Conservation (phyloP, 768 basidiomycete genomes). For the Lactarius deliciosus region DNA sequence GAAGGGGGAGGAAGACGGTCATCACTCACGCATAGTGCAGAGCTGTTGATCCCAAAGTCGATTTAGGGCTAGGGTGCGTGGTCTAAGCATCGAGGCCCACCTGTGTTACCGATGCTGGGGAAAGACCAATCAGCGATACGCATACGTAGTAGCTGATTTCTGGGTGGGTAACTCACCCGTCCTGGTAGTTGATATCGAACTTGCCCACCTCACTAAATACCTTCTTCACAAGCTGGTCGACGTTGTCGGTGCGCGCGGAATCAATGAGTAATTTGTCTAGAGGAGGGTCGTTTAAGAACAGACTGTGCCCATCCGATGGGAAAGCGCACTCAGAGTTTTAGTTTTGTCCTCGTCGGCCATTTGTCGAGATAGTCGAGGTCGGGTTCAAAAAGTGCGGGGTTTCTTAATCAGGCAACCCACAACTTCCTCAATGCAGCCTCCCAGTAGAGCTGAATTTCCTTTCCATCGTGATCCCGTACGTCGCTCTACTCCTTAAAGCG, state of each 20-base stretch:
- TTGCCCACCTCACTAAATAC: conserved; percentile 51
- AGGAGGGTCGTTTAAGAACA: not conserved
- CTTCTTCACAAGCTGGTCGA: conserved; percentile 56
- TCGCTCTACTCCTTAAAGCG: not conserved
- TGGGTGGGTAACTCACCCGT: conserved; percentile 55
- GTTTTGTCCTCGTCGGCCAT: conserved; percentile 17
- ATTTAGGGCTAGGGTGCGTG: conserved; percentile 1
- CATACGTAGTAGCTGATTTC: not conserved
- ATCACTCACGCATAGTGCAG: conserved; percentile 68
- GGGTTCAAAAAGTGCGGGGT: not conserved
- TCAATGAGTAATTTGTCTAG: conserved; percentile 71
- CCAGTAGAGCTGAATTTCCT: not conserved
- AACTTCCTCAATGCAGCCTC: conserved; percentile 3
- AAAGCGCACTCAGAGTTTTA: not conserved
- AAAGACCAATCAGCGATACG: not conserved
- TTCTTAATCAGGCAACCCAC: not conserved
- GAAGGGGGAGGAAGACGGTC: conserved; percentile 6
- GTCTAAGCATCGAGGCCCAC: conserved; percentile 42
- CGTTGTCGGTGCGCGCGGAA: conserved; percentile 72
- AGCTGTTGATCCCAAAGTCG: conserved; percentile 40
- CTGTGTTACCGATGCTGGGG: conserved; percentile 69
- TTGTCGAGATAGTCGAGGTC: not conserved
- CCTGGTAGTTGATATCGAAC: conserved; percentile 74
- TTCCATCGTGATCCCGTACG: conserved; percentile 15
- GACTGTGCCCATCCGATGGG: not conserved